phyloP scores from a whole-genome alignment of 2,329 filamentous ascomycete genomes.

The Colletotrichum karsti region DNA sequence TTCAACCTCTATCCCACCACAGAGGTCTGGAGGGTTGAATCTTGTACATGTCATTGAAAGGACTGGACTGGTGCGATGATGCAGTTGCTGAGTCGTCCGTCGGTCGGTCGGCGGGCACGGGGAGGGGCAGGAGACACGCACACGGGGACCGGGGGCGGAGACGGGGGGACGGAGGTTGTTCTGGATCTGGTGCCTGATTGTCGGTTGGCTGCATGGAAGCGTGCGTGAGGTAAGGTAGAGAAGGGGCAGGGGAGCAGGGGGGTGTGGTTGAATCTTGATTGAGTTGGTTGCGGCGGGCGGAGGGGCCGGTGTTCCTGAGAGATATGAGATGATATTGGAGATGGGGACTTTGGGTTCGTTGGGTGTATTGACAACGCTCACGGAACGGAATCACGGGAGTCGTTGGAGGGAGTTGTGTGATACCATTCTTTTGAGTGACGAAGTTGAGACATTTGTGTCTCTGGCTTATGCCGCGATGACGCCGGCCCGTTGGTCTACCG shows the following conservation, averaged over 20 bases:
- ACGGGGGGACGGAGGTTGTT: conserved; percentile 16
- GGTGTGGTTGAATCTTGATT: neutral
- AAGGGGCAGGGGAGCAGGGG: conserved; percentile 3
- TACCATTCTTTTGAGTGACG: neutral
- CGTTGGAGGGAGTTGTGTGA: no score
- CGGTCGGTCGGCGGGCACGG: neutral
- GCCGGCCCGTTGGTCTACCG: neutral
- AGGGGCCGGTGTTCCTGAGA: neutral
- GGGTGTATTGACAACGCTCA: neutral
- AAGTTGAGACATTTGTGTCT: neutral
- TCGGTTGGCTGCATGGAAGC: conserved; percentile 15
- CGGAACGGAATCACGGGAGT: neutral
- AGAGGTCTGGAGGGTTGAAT: neutral
- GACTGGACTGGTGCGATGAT: no score
- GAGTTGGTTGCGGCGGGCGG: neutral
- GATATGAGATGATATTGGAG: neutral
- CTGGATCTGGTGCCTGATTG: conserved; percentile 24
- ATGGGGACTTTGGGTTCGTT: neutral
- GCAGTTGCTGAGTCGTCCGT: no score
- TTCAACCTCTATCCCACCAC: no score
- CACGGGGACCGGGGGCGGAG: neutral
- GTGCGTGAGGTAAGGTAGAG: conserved; percentile 12
- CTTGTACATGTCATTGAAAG: neutral
- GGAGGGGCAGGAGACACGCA: no score
- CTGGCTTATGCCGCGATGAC: neutral